Evolutionary conservation across 805 yeast species (phyloP).

Genomic region (Wickerhamomyces alni): DNA sequence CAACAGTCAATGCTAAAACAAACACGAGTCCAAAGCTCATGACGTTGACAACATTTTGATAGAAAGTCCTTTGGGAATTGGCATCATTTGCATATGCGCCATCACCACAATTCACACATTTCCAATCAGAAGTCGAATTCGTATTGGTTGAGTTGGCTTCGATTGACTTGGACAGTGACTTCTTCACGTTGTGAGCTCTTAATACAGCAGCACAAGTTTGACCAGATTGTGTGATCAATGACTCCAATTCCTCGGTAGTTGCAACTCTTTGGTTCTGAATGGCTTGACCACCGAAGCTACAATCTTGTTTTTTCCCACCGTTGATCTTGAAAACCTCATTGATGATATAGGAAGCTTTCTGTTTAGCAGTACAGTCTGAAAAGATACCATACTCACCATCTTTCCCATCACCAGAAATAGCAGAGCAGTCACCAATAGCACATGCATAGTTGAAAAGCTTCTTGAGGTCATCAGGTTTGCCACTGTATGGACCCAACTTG

Average conservation of each 20-base stretch:
- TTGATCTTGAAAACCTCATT: constrained; percentile 52
- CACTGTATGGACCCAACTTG: constrained; percentile 43
- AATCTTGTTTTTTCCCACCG: constrained; percentile 28
- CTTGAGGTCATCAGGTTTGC: constrained; percentile 39
- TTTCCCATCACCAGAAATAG: constrained; percentile 51
- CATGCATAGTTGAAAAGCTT: constrained; percentile 55
- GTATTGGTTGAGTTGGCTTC: too few relatives aligned
- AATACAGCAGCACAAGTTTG: constrained; percentile 9
- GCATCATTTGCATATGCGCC: constrained; percentile 14
- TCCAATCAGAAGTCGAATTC: too few relatives aligned
- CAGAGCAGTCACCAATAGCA: constrained; percentile 50
- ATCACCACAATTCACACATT: too few relatives aligned
- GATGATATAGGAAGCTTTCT: constrained; percentile 55
- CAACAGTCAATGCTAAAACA: too few relatives aligned
- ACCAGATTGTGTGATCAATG: constrained; percentile 9
- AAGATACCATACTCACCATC: constrained; percentile 59
- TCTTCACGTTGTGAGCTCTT: not conserved
- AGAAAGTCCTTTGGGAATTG: not conserved
- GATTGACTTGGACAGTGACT: not conserved
- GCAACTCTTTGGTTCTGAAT: constrained; percentile 9
- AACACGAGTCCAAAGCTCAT: too few relatives aligned
- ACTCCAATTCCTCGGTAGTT: constrained; percentile 5
- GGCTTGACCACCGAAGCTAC: constrained; percentile 23
- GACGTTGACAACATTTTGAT: too few relatives aligned
- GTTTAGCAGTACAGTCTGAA: constrained; percentile 61